Base-by-base conservation (phyloP, 1,139 yeast species). In the Pneumocystis sp. region DNA sequence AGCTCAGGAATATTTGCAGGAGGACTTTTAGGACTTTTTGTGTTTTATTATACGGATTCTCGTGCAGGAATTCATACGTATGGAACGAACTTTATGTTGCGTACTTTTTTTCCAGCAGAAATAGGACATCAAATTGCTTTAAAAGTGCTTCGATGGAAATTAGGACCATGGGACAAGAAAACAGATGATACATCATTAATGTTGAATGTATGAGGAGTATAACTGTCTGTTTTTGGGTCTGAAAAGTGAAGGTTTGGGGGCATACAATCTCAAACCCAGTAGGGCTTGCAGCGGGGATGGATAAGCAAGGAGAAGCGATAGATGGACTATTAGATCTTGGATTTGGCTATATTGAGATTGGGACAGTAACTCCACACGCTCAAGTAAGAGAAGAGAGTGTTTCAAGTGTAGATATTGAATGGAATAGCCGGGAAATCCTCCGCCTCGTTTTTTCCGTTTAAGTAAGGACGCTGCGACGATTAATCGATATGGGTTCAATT, bases 201-300 rank as follows among this genome's bases (percentile, higher is more conserved):
- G 3, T 77, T 87, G 69, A 78, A 82, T 8, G 89, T 85, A 19
- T 74, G 81, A 61, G 86, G 85, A 19, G 29, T 21, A 25, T 15
- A 63, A 21, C 44, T 31, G n/a, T 29, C 25, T 39, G n/a, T 45
- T 21, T 19, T 39, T 37, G 61, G 40, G 19, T 10, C 35, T 59
- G n/a, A 59, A 12, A 12, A 17, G 3, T 25, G 12, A 50, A 50
- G 57, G n/a, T 50, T 10, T 87, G 87, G 73, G 90, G 89, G 6
- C 81, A 78, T 64, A 76, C 73, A 0, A 76, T 91, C 72, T 79
- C 81, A 40, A 85, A 85, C 66, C 97, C 97, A 29, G 79, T 91
- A 66, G 97, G 97, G 7, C 81, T 91, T 71, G 97, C 97, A 63
- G 97, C 98, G 44, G 98, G 98, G 15, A 81, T 91, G 69, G 98